Conservation (phyloP, 495 filamentous ascomycete genomes). For the Penicillium dipodomyicola region DNA sequence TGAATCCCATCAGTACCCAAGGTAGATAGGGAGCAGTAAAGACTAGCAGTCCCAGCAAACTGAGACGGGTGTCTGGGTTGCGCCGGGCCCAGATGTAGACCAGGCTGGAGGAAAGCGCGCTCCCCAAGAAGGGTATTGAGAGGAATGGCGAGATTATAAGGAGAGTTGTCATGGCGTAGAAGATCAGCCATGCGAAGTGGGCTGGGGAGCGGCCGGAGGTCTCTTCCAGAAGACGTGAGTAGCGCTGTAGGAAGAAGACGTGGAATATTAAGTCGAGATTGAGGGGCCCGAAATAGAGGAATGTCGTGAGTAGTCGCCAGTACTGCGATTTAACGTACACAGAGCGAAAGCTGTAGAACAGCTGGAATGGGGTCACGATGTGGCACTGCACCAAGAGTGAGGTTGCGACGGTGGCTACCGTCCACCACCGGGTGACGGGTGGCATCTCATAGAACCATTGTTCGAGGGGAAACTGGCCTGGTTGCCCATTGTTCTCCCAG, state of each 20-base stretch:
- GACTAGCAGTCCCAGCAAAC: slow-evolving; percentile 83
- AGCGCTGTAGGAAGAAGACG: slow-evolving; percentile 97
- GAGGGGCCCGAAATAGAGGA: slow-evolving; percentile 94
- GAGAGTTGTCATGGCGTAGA: slow-evolving; percentile 77
- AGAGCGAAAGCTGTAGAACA: slow-evolving; percentile 93
- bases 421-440: slow-evolving; percentile 93
- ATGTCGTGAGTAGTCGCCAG: slow-evolving; percentile 92
- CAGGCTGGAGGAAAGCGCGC: slow-evolving; percentile 80
- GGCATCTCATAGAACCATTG: slow-evolving; percentile 99
- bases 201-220: slow-evolving; percentile 85
- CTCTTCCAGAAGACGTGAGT: slow-evolving; percentile 93
- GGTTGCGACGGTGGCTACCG: slow-evolving; percentile 83
- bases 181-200: slow-evolving; percentile 88
- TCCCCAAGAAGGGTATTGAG: slow-evolving; percentile 87
- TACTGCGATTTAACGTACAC: slow-evolving; percentile 94
- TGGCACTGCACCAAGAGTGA: slow-evolving; percentile 90
- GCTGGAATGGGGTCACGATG: slow-evolving; percentile 84
- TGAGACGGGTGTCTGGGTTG: slow-evolving; percentile 87
- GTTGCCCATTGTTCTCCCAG: slow-evolving; percentile 52
- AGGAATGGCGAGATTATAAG: slow-evolving; percentile 76
- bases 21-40: slow-evolving; percentile 94
- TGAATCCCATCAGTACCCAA: slow-evolving; percentile 94
- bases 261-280: slow-evolving; percentile 96
- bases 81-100: slow-evolving; percentile 98
- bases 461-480: slow-evolving; percentile 78